Evolutionary conservation across 1,284 basidiomycete genomes (phyloP).

Genomic region (Trichosporon inkin): DNA sequence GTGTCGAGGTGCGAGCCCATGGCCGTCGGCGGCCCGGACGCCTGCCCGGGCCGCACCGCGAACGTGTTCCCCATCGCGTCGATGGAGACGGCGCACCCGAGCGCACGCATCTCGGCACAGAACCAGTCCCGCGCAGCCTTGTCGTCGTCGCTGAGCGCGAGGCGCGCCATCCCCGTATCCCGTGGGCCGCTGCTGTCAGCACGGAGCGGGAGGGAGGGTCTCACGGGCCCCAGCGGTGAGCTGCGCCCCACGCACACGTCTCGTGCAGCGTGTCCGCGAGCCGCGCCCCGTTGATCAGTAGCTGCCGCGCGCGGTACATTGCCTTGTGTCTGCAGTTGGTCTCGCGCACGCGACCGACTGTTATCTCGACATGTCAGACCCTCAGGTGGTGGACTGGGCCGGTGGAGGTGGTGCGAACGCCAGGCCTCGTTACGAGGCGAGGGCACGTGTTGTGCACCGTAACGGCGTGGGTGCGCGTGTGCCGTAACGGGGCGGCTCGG

Average conservation of each 20-base stretch:
- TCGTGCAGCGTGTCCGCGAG: conserved; percentile 39
- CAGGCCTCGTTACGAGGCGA: no score
- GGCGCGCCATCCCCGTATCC: conserved; percentile 24
- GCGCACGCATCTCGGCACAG: conserved; percentile 27
- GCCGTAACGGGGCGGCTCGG: no score
- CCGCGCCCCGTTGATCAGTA: conserved; percentile 29
- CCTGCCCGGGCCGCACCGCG: conserved; percentile 29
- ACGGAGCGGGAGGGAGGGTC: neutral
- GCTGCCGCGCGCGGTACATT: conserved; percentile 12
- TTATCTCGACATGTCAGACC: no score
- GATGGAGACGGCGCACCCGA: conserved; percentile 38
- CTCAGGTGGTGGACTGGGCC: no score
- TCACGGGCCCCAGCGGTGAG: conserved; percentile 19
- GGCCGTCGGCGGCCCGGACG: conserved; percentile 26
- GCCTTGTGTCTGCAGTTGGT: neutral
- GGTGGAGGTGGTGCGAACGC: no score
- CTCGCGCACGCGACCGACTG: no score
- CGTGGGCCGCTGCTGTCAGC: conserved; percentile 16
- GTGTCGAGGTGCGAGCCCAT: conserved; percentile 39
- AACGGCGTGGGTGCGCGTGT: no score
- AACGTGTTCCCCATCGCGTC: conserved; percentile 46
- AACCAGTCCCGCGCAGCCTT: conserved; percentile 39
- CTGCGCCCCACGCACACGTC: conserved; percentile 35
- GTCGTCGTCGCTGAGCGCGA: conserved; percentile 39
- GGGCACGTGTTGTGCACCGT: no score